Conservation (phyloP, 495 filamentous ascomycete species). For the Terfezia claveryi region DNA sequence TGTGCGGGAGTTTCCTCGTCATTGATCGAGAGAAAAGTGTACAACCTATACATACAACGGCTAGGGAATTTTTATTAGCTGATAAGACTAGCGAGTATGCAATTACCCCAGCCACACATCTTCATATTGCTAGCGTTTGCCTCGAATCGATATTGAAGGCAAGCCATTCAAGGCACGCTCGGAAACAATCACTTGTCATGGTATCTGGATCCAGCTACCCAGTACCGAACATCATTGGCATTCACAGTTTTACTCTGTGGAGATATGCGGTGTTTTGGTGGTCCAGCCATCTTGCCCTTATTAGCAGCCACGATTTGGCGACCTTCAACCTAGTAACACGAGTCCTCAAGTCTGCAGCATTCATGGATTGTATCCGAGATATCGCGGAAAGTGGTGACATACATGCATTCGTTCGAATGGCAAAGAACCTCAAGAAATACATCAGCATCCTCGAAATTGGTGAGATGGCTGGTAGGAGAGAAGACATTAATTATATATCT, state of each 20-base stretch:
- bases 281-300: background rate
- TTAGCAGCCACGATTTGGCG: background rate
- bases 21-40: constrained; percentile 21
- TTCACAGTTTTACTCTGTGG: constrained; percentile 4
- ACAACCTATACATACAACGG: constrained; percentile 25
- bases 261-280: background rate
- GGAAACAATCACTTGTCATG: background rate
- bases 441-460: background rate
- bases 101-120: constrained; percentile 12
- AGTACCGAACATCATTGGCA: background rate
- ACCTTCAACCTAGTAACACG: constrained; percentile 1
- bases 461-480: background rate
- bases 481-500: constrained; percentile 16
- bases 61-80: constrained; percentile 22
- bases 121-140: constrained; percentile 8
- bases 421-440: background rate
- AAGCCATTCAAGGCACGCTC: background rate
- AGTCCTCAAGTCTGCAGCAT: constrained; percentile 2
- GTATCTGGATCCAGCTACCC: constrained; percentile 1
- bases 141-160: constrained; percentile 2
- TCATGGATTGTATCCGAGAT: background rate
- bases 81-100: constrained; percentile 10
- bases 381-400: background rate
- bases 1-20: constrained; percentile 24
- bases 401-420: background rate